These are phyloP conservation scores for Anastatica hierochuntica DNA, from an alignment of 345 rosid species.

Conservation along the genomic window DNA sequence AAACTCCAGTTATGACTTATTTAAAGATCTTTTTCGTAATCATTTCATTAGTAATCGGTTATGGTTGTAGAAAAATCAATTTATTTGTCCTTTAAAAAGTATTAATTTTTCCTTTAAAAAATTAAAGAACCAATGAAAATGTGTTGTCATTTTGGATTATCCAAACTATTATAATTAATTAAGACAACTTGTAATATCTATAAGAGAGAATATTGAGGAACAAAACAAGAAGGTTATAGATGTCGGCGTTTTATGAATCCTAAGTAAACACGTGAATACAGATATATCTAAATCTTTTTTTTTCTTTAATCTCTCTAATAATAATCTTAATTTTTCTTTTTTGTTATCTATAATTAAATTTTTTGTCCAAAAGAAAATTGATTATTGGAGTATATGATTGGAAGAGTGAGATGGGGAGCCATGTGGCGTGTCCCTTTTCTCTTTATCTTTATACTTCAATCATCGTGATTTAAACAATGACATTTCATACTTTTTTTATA, in stretches of 20 bases:
- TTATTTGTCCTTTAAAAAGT: no score
- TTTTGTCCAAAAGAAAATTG: not conserved
- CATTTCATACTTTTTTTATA: constrained; percentile 16
- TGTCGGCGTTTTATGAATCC: constrained; percentile 4
- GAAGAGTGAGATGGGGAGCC: constrained; percentile 10
- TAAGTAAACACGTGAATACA: constrained; percentile 17
- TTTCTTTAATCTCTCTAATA: not conserved
- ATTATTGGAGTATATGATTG: constrained; percentile 13
- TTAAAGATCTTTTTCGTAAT: no score
- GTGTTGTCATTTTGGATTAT: not conserved
- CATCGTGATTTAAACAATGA: constrained; percentile 23
- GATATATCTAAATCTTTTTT: not conserved
- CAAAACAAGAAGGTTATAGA: constrained; percentile 1
- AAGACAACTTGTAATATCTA: constrained; percentile 1
- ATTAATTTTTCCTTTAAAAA: no score
- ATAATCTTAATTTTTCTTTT: not conserved
- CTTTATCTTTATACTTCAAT: constrained; percentile 15
- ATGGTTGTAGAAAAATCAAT: no score
- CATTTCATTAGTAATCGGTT: no score
- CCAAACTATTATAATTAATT: no score
- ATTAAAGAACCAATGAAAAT: no score
- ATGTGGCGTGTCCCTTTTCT: constrained; percentile 23
- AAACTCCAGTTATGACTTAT: no score
- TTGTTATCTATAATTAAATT: no score
- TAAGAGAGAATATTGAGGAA: not conserved